Conservation (phyloP, 2,329 filamentous ascomycete genomes). For the Mycogone perniciosa region DNA sequence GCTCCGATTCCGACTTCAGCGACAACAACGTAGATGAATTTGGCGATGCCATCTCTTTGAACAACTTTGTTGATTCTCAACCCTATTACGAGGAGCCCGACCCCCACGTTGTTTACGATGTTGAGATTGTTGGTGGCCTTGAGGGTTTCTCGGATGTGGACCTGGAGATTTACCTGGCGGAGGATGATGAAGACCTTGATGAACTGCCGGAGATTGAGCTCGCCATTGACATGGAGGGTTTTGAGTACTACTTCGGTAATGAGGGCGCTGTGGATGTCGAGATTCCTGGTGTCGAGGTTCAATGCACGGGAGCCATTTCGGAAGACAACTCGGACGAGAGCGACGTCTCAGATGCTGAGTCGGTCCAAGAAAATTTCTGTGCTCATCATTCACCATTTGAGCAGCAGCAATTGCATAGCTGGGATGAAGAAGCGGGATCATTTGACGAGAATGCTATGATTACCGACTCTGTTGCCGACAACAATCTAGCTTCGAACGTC, state of each 20-base stretch:
- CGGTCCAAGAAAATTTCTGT: not conserved
- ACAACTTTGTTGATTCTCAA: constrained; percentile 17
- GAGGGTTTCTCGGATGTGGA: constrained; percentile 16
- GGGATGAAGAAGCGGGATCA: too few species aligned
- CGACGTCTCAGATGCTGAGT: not conserved
- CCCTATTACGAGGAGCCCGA: constrained; percentile 13
- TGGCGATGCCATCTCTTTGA: constrained; percentile 13
- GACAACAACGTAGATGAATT: constrained; percentile 3
- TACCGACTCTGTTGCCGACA: not conserved
- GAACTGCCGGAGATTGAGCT: constrained; percentile 26
- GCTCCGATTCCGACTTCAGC: constrained; percentile 5
- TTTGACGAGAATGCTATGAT: not conserved
- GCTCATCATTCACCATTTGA: not conserved
- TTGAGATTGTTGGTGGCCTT: constrained; percentile 17
- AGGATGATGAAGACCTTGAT: constrained; percentile 20
- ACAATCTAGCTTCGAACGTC: not conserved
- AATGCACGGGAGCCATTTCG: constrained; percentile 16
- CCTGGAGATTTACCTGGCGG: constrained; percentile 25
- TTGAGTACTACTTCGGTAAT: constrained; percentile 19
- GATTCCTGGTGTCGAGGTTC: constrained; percentile 17
- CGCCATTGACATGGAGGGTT: constrained; percentile 22
- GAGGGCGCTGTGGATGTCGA: constrained; percentile 23
- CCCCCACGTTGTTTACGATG: constrained; percentile 24
- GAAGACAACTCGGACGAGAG: not conserved
- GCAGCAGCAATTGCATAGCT: too few species aligned